Evolutionary conservation across 176 grass and related monocot species (phyloP), one percentile per base, ranked within the genome.

Genomic region (Carex scoparia): DNA sequence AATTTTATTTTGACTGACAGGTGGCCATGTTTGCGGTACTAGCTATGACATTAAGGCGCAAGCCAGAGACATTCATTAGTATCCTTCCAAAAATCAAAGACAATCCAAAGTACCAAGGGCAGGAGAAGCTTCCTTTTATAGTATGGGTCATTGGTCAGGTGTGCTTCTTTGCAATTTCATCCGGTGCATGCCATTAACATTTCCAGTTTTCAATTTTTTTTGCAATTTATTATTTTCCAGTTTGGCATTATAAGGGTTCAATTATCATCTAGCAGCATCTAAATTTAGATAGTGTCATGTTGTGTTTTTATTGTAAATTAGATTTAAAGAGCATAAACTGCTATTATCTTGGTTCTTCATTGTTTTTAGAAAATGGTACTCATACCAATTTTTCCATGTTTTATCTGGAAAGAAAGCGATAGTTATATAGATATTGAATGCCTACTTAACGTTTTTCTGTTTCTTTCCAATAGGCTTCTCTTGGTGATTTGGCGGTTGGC

Each of bases 21-120:
- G 96, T 98, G 87, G 96, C 96, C 82, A 95, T 98, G 54, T 98
- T 95, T 18, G 91, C 85, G 88, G 91, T 94, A 28, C 91, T 98
- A 69, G 96, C 96, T 1, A 91, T 98, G 89, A 90, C 88, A 38
- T 87, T 98, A 86, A 95, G 90, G 78, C 87, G 91, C 62, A 98
- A 95, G 77, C 93, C 93, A 48, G 96, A 95, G 40, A 85, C 85
- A 53, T 65, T 98, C 55, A 79, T 85, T 80, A 89, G 31, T 38
- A 4, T 94, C 38, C 84, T 88, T 84, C 88, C 91, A 4, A 95
- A 89, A 82, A 58, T 98, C 87, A 90, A 66, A 84, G 91, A 88
- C 38, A 98, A 92, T 78, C 79, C 86, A 56, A 93, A 93, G 86
- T 92, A 98, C 86, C 85, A 90, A 64, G 96, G 93, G 67, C 92